phyloP scores from a whole-genome alignment of 2,329 filamentous ascomycete species.

The Sporothrix variecibatus region DNA sequence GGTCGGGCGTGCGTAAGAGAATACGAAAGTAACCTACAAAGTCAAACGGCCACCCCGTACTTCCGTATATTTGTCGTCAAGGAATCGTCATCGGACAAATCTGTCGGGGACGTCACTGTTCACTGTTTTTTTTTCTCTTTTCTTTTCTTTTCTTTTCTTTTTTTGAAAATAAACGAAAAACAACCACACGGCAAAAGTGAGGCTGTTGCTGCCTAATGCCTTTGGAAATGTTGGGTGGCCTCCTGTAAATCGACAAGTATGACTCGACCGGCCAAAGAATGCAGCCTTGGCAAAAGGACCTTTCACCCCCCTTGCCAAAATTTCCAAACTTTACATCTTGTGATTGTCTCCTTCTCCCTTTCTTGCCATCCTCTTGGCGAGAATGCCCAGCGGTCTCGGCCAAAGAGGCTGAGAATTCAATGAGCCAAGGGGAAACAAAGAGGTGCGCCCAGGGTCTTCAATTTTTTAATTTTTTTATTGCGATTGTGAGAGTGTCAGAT shows the following conservation, averaged over 20 bases:
- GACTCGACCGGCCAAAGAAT: slow-evolving; percentile 2
- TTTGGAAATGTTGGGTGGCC: background rate
- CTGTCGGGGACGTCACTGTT: too few relatives aligned
- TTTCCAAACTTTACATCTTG: background rate
- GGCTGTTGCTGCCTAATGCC: background rate
- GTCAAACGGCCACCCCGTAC: background rate
- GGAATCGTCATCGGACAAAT: background rate
- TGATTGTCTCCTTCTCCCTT: background rate
- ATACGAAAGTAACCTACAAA: background rate
- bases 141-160: too few relatives aligned
- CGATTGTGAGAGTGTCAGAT: background rate
- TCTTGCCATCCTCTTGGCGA: background rate
- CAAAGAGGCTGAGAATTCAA: background rate
- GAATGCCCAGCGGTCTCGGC: background rate
- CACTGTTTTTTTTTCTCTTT: background rate
- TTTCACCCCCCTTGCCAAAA: background rate
- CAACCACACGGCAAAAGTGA: too few relatives aligned
- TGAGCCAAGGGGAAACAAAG: background rate
- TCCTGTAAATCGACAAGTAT: background rate
- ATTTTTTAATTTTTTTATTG: background rate
- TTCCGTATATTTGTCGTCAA: background rate
- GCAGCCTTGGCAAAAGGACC: background rate
- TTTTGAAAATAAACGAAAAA: too few relatives aligned
- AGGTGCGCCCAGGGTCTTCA: background rate
- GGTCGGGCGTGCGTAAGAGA: background rate